phyloP scores from a whole-genome alignment of 257 asterid genomes.

The Verbena officinalis region DNA sequence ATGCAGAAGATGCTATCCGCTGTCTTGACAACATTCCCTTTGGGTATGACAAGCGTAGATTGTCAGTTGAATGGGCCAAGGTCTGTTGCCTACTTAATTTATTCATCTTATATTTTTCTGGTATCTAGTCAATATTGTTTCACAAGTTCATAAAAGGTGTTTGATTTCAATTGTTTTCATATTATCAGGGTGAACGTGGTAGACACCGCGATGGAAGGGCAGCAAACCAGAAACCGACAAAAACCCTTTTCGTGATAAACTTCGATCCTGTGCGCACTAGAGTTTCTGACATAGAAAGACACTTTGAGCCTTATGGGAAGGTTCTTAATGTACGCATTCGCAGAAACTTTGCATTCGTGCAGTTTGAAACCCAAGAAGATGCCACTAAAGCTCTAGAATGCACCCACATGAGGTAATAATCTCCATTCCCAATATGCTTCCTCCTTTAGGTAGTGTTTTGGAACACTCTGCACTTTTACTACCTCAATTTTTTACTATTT shows the following conservation, averaged over 20 bases:
- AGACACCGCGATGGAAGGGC: slow-evolving; percentile 68
- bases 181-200: slow-evolving; percentile 84
- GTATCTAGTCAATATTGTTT: neutral
- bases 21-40: slow-evolving; percentile 64
- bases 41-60: slow-evolving; percentile 70
- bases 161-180: neutral
- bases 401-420: slow-evolving; percentile 85
- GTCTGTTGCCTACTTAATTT: slow-evolving; percentile 29
- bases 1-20: slow-evolving; percentile 86
- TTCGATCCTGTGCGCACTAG: slow-evolving; percentile 80
- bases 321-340: slow-evolving; percentile 78
- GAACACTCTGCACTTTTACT: too few relatives aligned
- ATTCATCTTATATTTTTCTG: neutral
- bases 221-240: slow-evolving; percentile 75
- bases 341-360: slow-evolving; percentile 93
- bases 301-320: slow-evolving; percentile 89
- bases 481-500: too few relatives aligned
- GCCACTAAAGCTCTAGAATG: slow-evolving; percentile 92
- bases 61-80: slow-evolving; percentile 95
- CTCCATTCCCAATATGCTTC: neutral
- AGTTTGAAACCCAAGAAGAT: slow-evolving; percentile 85
- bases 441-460: neutral
- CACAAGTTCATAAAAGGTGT: neutral
- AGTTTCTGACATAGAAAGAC: slow-evolving; percentile 76
- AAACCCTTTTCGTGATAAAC: slow-evolving; percentile 87